phyloP scores from a whole-genome alignment of 768 basidiomycete species.

The Pleurotus platypus region DNA sequence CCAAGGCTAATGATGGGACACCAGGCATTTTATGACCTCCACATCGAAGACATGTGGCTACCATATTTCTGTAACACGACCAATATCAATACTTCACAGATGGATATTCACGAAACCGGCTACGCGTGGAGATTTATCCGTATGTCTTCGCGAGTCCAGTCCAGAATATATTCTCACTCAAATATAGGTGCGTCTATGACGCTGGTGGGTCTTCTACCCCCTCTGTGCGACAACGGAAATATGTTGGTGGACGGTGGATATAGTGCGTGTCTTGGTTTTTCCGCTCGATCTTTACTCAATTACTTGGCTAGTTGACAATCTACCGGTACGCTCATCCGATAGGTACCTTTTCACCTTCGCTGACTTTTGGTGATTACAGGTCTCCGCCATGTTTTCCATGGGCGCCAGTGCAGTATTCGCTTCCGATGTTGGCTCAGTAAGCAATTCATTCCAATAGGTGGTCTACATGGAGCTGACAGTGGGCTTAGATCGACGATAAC shows the following conservation, averaged over 20 bases:
- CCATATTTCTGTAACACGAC: conserved; percentile 98
- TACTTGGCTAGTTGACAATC: conserved; percentile 66
- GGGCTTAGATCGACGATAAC: conserved; percentile 83
- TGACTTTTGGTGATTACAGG: conserved; percentile 35
- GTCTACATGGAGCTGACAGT: too few species aligned
- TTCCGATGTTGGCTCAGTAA: conserved; percentile 85
- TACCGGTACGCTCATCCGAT: conserved; percentile 54
- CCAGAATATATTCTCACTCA: conserved; percentile 2
- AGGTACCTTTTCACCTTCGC: neutral
- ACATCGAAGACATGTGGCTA: conserved; percentile 98
- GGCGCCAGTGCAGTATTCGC: conserved; percentile 91
- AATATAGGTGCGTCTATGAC: conserved; percentile 91
- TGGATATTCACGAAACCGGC: conserved; percentile 98
- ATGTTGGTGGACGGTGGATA: conserved; percentile 91
- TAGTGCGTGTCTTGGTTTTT: conserved; percentile 42
- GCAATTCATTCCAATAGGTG: conserved; percentile 17
- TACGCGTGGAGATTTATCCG: conserved; percentile 96
- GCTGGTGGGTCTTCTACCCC: conserved; percentile 90
- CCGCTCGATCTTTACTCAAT: conserved; percentile 4
- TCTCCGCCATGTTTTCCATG: conserved; percentile 87
- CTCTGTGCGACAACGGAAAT: conserved; percentile 90
- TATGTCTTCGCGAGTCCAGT: conserved; percentile 25
- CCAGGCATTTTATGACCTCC: conserved; percentile 88
- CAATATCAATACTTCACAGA: conserved; percentile 91
- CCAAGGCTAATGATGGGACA: neutral